Conservation (phyloP, 75 land plant species). For the Picea glauca region DNA sequence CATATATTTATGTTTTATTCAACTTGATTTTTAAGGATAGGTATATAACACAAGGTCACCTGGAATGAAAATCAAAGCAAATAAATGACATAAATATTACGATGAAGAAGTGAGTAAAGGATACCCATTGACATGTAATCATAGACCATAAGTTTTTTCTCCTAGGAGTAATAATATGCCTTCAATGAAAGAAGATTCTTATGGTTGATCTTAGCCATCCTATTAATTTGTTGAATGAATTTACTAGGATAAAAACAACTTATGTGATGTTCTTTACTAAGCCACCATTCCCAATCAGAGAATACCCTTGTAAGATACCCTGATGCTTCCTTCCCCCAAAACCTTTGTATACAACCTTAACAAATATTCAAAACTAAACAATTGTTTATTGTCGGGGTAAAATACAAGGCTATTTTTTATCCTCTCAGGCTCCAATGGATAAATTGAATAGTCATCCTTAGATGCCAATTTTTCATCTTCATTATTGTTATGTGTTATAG, state of each 20-base stretch:
- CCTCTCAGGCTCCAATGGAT: constrained; percentile 38
- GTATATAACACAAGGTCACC: too few relatives aligned
- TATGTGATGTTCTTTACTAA: constrained; percentile 87
- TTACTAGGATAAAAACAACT: constrained; percentile 51
- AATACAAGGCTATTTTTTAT: constrained; percentile 62
- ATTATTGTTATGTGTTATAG: neutral
- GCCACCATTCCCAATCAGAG: constrained; percentile 81
- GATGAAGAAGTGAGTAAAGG: constrained; percentile 87
- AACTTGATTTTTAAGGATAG: too few relatives aligned
- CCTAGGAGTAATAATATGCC: constrained; percentile 84
- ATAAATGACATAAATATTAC: constrained; percentile 89
- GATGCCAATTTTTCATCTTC: constrained; percentile 28
- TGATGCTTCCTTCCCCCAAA: constrained; percentile 86
- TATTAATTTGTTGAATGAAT: constrained; percentile 64
- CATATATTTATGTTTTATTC: too few relatives aligned
- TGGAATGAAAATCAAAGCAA: too few relatives aligned
- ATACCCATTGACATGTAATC: constrained; percentile 87
- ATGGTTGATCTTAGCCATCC: constrained; percentile 63
- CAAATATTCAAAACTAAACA: constrained; percentile 85
- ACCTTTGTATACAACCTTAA: constrained; percentile 93
- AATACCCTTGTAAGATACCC: constrained; percentile 91
- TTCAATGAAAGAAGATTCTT: constrained; percentile 65
- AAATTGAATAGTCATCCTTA: constrained; percentile 38
- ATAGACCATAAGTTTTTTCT: too few relatives aligned
- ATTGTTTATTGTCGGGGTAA: constrained; percentile 53